Evolutionary conservation across 805 yeast species (phyloP).

Genomic region (Candida germanica): DNA sequence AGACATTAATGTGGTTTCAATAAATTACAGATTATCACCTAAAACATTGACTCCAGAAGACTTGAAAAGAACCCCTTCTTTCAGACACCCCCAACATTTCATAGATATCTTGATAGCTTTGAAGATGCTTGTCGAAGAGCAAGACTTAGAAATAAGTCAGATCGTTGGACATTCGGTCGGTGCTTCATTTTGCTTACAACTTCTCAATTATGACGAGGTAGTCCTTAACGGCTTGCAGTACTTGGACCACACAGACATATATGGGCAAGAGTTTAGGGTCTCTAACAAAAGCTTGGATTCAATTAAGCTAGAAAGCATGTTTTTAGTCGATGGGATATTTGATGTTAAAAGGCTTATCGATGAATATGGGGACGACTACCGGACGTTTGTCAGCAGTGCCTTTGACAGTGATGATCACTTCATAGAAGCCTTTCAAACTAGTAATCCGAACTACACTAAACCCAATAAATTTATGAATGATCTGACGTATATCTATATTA

Average conservation of each 20-base stretch:
- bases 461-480: constrained; percentile 3
- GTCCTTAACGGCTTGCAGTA: constrained; percentile 14
- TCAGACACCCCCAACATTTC: constrained; percentile 60
- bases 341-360: constrained; percentile 46
- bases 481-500: constrained; percentile 28
- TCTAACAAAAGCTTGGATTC: not conserved
- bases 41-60: constrained; percentile 19
- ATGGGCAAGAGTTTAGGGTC: not conserved
- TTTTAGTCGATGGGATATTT: constrained; percentile 65
- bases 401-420: constrained; percentile 30
- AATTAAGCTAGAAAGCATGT: constrained; percentile 4
- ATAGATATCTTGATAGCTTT: constrained; percentile 53
- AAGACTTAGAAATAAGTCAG: constrained; percentile 15
- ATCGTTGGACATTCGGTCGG: constrained; percentile 80
- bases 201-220: constrained; percentile 29
- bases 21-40: constrained; percentile 68
- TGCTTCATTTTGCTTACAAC: constrained; percentile 60
- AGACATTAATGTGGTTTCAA: constrained; percentile 22
- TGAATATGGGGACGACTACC: constrained; percentile 59
- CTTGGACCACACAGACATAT: not conserved
- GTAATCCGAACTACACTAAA: not conserved
- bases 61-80: constrained; percentile 10
- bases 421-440: constrained; percentile 22
- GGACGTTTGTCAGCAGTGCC: constrained; percentile 56
- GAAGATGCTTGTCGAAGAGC: constrained; percentile 18